Percentiles rank a stretch among this genome's conserved stretches.
phyloP scores from a whole-genome alignment of 2,329 filamentous ascomycete species.

The Knufia petricola region DNA sequence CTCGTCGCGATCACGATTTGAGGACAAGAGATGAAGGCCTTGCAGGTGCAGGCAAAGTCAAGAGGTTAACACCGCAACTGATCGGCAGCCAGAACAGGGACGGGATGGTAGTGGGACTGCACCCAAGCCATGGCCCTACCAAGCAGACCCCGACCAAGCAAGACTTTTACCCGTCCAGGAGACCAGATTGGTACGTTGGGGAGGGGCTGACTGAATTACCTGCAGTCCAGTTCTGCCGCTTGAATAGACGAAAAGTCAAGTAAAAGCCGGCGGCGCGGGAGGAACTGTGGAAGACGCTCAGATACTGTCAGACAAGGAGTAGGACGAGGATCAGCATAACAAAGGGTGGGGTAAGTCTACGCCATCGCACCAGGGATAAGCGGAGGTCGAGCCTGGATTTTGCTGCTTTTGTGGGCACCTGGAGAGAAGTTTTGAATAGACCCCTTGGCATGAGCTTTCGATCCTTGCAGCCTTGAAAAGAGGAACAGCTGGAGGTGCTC shows the following conservation, averaged over 20 bases:
- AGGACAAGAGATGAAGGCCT: slow-evolving; percentile 3
- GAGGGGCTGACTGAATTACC: too few species aligned
- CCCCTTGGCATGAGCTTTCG: too few species aligned
- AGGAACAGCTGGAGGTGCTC: too few species aligned
- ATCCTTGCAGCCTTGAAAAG: too few species aligned
- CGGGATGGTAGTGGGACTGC: not conserved
- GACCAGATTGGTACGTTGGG: too few species aligned
- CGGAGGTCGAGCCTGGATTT: too few species aligned
- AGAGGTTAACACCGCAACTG: not conserved
- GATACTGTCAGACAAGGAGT: not conserved
- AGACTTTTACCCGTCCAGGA: not conserved
- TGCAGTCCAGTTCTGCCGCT: not conserved
- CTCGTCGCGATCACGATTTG: not conserved
- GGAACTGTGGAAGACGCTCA: not conserved
- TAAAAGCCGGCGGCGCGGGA: slow-evolving; percentile 4
- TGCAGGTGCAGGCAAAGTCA: not conserved
- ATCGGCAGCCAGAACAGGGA: not conserved
- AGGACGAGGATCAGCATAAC: not conserved
- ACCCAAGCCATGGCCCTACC: not conserved
- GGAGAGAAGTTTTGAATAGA: not conserved
- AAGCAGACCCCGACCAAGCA: not conserved
- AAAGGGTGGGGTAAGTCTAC: not conserved
- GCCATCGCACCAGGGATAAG: too few species aligned
- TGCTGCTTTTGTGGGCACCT: not conserved
- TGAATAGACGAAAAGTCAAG: not conserved